Evolutionary conservation across 352 stramenopile species (phyloP), one percentile per base, ranked within the genome.

Genomic region (Phytophthora constricta): DNA sequence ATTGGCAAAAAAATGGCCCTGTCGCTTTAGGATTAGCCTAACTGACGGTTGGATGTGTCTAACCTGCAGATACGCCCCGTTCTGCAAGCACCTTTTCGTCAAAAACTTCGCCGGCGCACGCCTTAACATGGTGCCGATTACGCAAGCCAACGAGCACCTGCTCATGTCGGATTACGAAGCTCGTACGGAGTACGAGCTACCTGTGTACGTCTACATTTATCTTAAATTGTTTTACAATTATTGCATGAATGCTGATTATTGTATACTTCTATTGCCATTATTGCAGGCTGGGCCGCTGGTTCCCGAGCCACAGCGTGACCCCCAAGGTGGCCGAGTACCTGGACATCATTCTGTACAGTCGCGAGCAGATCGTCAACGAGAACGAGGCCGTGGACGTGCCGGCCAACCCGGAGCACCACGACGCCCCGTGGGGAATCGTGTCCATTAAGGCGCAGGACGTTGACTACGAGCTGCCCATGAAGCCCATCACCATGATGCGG

Each of bases 1-100:
- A n/a, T n/a, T n/a, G n/a, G n/a, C n/a, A n/a, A n/a, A n/a, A n/a
- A n/a, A n/a, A n/a, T n/a, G n/a, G n/a, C n/a, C n/a, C n/a, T n/a
- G n/a, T n/a, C n/a, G n/a, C n/a, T n/a, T n/a, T n/a, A n/a, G n/a
- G n/a, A n/a, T n/a, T n/a, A n/a, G n/a, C n/a, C n/a, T n/a, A n/a
- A n/a, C n/a, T n/a, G n/a, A n/a, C n/a, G n/a, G n/a, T 59, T 42
- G 62, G 51, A 64, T 47, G 27, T 48, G 25, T 7, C 5, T 25
- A 25, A 20, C 52, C 11, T 10, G 47, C 33, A 97, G 93, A 22
- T 99, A 99, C 72, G 97, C 97, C 54, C 95, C 97, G 28, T 99
- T 99, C 82, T 99, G 97, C 84, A 99, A 99, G 86, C 97, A 99
- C 80, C 56, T 99, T 28, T 99, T 99, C 72, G 74, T 99, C 28